Evolutionary conservation across 306 rosid genomes (phyloP).

Genomic region (Prosopis cineraria): DNA sequence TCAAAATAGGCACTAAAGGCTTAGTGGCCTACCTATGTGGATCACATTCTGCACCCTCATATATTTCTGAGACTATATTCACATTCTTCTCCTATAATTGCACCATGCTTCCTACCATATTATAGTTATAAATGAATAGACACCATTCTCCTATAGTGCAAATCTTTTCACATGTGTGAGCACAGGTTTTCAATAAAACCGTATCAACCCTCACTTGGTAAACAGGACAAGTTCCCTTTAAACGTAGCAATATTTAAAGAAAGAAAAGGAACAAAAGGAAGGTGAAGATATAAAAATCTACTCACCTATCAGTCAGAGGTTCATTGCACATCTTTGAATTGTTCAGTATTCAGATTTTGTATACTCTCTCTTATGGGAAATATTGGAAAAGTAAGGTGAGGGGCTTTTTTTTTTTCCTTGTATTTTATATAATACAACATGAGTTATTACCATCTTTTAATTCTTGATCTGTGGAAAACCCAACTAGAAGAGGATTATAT

Average conservation of each 20-base stretch:
- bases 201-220: neutral
- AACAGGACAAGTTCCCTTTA: neutral
- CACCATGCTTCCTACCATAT: constrained; percentile 35
- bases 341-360: neutral
- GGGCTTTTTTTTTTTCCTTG: neutral
- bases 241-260: neutral
- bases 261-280: neutral
- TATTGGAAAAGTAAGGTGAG: neutral
- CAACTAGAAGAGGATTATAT: neutral
- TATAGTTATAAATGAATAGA: constrained; percentile 2
- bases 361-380: neutral
- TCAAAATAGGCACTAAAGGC: constrained; percentile 40
- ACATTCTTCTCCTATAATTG: constrained; percentile 31
- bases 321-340: neutral
- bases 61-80: constrained; percentile 16
- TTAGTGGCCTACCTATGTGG: constrained; percentile 40
- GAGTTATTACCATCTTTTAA: neutral
- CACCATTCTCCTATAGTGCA: neutral
- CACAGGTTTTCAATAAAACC: neutral
- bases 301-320: constrained; percentile 11
- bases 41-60: constrained; percentile 37
- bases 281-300: neutral
- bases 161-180: neutral
- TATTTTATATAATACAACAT: neutral
- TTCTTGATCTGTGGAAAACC: neutral